These are phyloP conservation scores for Candida sphagnicola DNA, from an alignment of 805 yeast genomes.

Conservation along the genomic window DNA sequence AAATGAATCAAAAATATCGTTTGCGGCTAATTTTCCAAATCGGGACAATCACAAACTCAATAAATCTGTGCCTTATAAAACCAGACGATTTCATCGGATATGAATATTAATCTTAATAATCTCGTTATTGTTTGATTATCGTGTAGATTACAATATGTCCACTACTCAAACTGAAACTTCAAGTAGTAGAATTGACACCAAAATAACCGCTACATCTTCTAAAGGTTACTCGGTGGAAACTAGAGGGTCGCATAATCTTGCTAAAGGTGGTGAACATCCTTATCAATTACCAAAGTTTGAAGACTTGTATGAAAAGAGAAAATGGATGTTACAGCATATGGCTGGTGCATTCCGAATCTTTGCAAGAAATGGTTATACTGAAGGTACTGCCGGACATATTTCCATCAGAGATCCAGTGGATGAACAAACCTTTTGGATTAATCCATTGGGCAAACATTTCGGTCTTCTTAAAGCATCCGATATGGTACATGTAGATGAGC, in stretches of 20 bases:
- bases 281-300: conserved; percentile 50
- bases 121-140: too few relatives aligned
- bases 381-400: conserved; percentile 84
- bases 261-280: conserved; percentile 51
- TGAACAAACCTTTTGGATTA: conserved; percentile 83
- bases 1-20: too few relatives aligned
- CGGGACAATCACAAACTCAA: too few relatives aligned
- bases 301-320: conserved; percentile 45
- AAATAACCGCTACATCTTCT: conserved; percentile 15
- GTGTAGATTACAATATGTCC: too few relatives aligned
- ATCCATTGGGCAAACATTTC: conserved; percentile 81
- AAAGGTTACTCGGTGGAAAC: conserved; percentile 40
- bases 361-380: conserved; percentile 71
- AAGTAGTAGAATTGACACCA: neutral
- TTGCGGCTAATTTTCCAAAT: too few relatives aligned
- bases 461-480: conserved; percentile 35
- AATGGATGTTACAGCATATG: conserved; percentile 64
- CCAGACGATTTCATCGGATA: too few relatives aligned
- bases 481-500: conserved; percentile 35
- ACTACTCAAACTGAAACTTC: conserved; percentile 2
- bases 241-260: conserved; percentile 58
- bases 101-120: too few relatives aligned
- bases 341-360: conserved; percentile 83
- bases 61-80: too few relatives aligned
- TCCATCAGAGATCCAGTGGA: conserved; percentile 81